Evolutionary conservation across 345 rosid genomes (phyloP).

Genomic region (Conringia planisiliqua): DNA sequence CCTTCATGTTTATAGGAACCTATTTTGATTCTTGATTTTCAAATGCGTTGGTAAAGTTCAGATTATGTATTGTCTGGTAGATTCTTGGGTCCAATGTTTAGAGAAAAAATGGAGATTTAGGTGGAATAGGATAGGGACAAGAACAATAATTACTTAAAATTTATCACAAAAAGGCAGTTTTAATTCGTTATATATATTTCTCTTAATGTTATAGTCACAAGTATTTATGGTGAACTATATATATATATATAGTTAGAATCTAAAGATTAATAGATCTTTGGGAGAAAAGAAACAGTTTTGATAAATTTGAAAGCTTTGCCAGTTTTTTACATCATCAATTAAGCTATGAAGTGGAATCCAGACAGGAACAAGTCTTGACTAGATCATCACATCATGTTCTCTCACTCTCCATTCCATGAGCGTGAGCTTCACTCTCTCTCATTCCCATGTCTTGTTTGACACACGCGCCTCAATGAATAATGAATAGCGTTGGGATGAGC

Average conservation of each 20-base stretch:
- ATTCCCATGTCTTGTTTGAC: not conserved
- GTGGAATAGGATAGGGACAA: not conserved
- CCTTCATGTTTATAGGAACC: not conserved
- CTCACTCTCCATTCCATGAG: not conserved
- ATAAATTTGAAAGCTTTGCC: slow-evolving; percentile 12
- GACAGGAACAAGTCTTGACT: slow-evolving; percentile 22
- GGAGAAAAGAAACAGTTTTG: not conserved
- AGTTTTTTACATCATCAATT: slow-evolving; percentile 9
- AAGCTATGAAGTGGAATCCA: slow-evolving; percentile 31
- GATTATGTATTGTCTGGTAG: not conserved
- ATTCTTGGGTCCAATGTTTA: not conserved
- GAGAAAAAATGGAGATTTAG: not conserved
- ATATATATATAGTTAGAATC: not conserved
- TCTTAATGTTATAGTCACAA: not conserved
- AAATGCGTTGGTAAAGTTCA: not conserved
- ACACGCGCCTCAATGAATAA: slow-evolving; percentile 22
- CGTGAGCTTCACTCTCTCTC: slow-evolving; percentile 20
- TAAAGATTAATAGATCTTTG: not conserved
- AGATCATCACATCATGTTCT: slow-evolving; percentile 9
- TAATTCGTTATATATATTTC: not conserved
- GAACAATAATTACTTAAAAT: not conserved
- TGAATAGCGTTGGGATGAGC: not conserved
- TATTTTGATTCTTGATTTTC: not conserved
- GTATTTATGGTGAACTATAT: not conserved
- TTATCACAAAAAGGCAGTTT: not conserved